Percentiles rank a stretch among this genome's conserved stretches.
These are phyloP conservation scores for Nitzschia sp. DNA, from an alignment of 108 stramenopile genomes.

Conservation along the genomic window DNA sequence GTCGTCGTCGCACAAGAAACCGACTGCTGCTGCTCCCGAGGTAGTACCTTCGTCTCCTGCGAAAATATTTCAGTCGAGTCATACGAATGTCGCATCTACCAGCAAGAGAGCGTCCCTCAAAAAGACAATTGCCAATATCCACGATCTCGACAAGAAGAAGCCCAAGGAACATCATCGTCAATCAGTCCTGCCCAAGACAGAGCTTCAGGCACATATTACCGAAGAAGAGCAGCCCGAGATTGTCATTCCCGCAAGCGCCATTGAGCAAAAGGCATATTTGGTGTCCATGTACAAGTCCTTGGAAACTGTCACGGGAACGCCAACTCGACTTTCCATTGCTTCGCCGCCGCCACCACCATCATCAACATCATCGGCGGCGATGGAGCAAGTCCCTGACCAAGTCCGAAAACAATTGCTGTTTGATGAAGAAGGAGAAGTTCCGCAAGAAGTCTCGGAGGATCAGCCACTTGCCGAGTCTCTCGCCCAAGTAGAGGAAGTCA, in stretches of 20 bases:
- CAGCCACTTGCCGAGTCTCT: too few species aligned
- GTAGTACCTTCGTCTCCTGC: background rate
- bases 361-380: too few species aligned
- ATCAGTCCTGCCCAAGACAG: background rate
- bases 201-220: background rate
- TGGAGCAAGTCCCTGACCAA: too few species aligned
- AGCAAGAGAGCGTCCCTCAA: background rate
- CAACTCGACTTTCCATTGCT: background rate
- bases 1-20: background rate
- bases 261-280: background rate
- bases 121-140: background rate
- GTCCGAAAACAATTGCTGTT: too few species aligned
- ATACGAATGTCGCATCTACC: background rate
- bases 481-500: too few species aligned
- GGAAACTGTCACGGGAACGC: conserved; percentile 1
- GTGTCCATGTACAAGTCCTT: background rate
- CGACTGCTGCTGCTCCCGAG: background rate
- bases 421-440: too few species aligned
- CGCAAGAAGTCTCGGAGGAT: too few species aligned
- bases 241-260: background rate
- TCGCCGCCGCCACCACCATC: too few species aligned
- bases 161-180: background rate
- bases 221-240: background rate
- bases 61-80: background rate
- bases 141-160: background rate